Evolutionary conservation across 257 asterid species (phyloP), one percentile per base, ranked within the genome.

Genomic region (Henckelia pumila): DNA sequence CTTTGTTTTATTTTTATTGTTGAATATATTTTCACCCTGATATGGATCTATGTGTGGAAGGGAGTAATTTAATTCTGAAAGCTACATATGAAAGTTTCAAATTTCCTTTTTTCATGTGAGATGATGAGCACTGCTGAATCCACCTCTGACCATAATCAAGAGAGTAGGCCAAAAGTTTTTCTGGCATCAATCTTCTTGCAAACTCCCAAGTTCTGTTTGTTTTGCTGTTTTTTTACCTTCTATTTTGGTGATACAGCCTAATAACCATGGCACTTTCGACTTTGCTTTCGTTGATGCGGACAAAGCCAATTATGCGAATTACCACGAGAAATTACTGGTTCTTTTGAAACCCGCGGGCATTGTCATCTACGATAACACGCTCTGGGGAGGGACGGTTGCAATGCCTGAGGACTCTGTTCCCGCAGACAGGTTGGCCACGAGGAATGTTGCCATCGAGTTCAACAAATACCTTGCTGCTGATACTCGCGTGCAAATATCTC

Each of bases 391-490:
- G 3, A 53, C 70, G 0, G 77, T 72, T 52, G 71, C 77, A 33
- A 16, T 24, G 20, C 44, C 68, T 1, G 59, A 62, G 11, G 61
- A 67, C 59, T 73, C 69, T 21, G 71, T 28, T 68, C 16, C 57
- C 11, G 23, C 4, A 10, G 23, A 4, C 20, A 16, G 7, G 20
- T 52, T 52, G 16, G 57, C 20, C 20, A 21, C 4, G 23, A 6
- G 57, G 8, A 52, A n/a, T 16, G 11, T 24, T 52, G 0, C 23
- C 10, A 2, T 20, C 4, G 73, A 75, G 73, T 69, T 78, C 1
- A 78, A 81, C 68, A 75, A 24, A 40, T n/a, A 35, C 4, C 55
- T 78, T 21, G 78, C 77, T 68, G 19, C 74, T 68, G 5, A 77
- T 28, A 28, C 30, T 28, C 30, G 30, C 7, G 30, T 28, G 30